These are phyloP conservation scores for Cryptococcus wingfieldii DNA, from an alignment of 1,284 basidiomycete species.

Conservation along the genomic window DNA sequence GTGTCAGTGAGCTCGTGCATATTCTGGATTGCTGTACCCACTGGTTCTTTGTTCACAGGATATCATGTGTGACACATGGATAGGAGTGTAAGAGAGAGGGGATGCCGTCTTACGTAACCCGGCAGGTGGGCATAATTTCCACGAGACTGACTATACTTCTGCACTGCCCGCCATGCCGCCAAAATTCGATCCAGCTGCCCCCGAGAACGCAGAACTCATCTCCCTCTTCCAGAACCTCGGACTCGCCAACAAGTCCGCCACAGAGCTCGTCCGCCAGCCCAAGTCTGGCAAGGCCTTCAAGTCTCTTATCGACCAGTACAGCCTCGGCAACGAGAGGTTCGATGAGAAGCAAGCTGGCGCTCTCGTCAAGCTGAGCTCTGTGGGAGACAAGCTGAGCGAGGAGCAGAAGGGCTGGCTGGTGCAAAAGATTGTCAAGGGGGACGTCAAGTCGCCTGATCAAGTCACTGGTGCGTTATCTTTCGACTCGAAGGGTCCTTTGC, in stretches of 20 bases:
- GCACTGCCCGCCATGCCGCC: slow-evolving; percentile 49
- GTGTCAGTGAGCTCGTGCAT: too few species aligned
- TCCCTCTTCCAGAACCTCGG: slow-evolving; percentile 75
- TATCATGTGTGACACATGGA: too few species aligned
- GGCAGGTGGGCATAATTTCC: background rate
- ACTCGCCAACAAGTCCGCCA: slow-evolving; percentile 70
- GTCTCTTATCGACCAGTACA: slow-evolving; percentile 63
- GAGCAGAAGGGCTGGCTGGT: slow-evolving; percentile 66
- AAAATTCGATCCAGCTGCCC: slow-evolving; percentile 54
- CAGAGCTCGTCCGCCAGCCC: slow-evolving; percentile 73
- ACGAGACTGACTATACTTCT: too few species aligned
- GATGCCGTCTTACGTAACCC: too few species aligned
- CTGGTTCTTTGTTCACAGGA: too few species aligned
- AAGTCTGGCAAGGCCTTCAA: slow-evolving; percentile 70
- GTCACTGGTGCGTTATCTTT: slow-evolving; percentile 63
- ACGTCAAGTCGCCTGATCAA: slow-evolving; percentile 79
- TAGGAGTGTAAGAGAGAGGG: too few species aligned
- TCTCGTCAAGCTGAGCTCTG: slow-evolving; percentile 64
- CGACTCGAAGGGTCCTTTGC: too few species aligned
- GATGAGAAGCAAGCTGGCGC: slow-evolving; percentile 79
- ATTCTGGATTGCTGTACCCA: too few species aligned
- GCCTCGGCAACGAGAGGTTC: slow-evolving; percentile 54
- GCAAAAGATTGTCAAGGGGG: slow-evolving; percentile 63
- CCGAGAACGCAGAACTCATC: slow-evolving; percentile 55
- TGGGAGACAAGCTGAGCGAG: slow-evolving; percentile 60